phyloP scores from a whole-genome alignment of 805 yeast species.

The Pichia thaimueangensis region DNA sequence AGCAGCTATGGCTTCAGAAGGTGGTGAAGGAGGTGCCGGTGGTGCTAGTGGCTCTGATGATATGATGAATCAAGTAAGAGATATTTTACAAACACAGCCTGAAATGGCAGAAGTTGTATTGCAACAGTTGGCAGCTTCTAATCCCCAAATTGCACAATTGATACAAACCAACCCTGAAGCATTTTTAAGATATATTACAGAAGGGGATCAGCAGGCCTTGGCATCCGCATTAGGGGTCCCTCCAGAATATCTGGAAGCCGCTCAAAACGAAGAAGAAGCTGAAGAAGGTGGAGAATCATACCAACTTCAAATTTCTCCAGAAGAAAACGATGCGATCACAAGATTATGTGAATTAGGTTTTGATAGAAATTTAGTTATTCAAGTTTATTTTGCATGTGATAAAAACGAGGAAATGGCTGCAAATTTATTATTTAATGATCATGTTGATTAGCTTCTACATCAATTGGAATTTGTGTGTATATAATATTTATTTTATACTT shows the following conservation, averaged over 20 bases:
- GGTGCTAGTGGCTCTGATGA: constrained; percentile 27
- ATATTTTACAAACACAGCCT: constrained; percentile 78
- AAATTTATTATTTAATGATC: constrained; percentile 71
- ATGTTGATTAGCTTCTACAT: too few relatives aligned
- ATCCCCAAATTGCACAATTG: constrained; percentile 78
- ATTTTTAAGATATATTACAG: constrained; percentile 66
- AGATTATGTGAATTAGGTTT: constrained; percentile 92
- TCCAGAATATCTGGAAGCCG: constrained; percentile 32
- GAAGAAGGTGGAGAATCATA: constrained; percentile 33
- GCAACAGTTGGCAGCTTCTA: constrained; percentile 71
- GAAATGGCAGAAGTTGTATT: constrained; percentile 79
- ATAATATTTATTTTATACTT: background rate
- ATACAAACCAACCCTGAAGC: constrained; percentile 87
- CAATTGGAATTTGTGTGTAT: constrained; percentile 1
- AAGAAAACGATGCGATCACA: constrained; percentile 83
- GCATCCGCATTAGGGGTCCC: constrained; percentile 37
- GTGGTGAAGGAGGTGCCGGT: constrained; percentile 27
- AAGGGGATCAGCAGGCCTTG: constrained; percentile 52
- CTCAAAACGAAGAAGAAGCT: constrained; percentile 32
- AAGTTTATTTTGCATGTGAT: constrained; percentile 96
- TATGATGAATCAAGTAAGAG: constrained; percentile 53
- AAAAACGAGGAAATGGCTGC: constrained; percentile 97
- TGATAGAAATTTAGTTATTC: constrained; percentile 78
- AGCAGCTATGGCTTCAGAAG: constrained; percentile 34
- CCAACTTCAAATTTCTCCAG: constrained; percentile 57